These are phyloP conservation scores for Cordyceps cateniannulata DNA, from an alignment of 2,329 filamentous ascomycete genomes.

Conservation along the genomic window DNA sequence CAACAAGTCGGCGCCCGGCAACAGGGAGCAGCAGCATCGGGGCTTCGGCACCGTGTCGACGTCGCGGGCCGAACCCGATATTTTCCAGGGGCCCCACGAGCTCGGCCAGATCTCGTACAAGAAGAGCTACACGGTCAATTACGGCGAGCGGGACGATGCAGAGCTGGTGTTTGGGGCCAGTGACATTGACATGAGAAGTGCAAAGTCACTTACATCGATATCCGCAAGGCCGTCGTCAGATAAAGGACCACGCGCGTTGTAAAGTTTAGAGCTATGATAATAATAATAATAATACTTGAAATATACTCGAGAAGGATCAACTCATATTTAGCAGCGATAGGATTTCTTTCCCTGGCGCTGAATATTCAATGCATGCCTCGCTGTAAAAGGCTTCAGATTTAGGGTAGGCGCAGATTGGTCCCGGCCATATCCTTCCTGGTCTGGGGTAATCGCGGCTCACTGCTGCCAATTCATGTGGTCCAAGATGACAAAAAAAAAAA, in stretches of 20 bases:
- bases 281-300: too few species aligned
- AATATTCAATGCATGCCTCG: too few species aligned
- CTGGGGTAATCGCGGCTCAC: too few species aligned
- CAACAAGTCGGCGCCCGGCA: constrained; percentile 13
- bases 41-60: constrained; percentile 19
- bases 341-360: too few species aligned
- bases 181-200: constrained; percentile 14
- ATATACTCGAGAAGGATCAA: too few species aligned
- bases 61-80: constrained; percentile 19
- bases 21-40: constrained; percentile 13
- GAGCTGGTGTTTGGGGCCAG: constrained; percentile 24
- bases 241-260: not conserved
- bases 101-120: constrained; percentile 26
- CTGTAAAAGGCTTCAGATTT: too few species aligned
- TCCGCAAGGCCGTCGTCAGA: not conserved
- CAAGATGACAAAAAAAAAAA: too few species aligned
- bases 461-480: too few species aligned
- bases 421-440: too few species aligned
- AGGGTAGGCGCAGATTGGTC: too few species aligned
- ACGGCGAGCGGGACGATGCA: constrained; percentile 25
- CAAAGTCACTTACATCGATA: not conserved
- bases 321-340: too few species aligned
- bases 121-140: constrained; percentile 30
- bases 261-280: not conserved
- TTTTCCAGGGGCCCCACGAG: constrained; percentile 15